These are phyloP conservation scores for Acacia acuminata DNA, from an alignment of 306 rosid genomes.

Conservation along the genomic window DNA sequence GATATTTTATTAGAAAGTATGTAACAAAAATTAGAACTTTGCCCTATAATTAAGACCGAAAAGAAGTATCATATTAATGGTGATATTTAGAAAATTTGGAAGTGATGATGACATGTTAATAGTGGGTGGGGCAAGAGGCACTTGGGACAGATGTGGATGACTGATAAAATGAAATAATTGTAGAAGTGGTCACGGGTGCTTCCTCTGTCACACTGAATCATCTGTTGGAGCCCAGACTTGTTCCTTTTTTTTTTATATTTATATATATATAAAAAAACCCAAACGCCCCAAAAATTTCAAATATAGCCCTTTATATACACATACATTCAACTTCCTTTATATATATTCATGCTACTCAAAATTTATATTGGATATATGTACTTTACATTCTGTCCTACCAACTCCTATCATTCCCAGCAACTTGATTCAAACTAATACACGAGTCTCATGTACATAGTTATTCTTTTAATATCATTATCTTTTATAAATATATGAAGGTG, in stretches of 20 bases:
- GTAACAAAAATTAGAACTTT: no score
- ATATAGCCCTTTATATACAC: neutral
- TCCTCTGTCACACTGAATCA: conserved; percentile 30
- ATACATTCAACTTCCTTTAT: neutral
- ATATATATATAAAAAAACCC: neutral
- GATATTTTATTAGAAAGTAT: no score
- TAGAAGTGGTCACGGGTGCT: conserved; percentile 47
- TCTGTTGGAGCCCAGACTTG: conserved; percentile 22
- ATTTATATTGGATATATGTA: neutral
- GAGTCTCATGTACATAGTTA: neutral
- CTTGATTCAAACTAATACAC: neutral
- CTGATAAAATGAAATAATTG: conserved; percentile 25
- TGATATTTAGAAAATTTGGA: neutral
- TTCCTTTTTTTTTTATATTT: neutral
- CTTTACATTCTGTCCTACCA: neutral
- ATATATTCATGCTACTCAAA: neutral
- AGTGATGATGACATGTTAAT: neutral
- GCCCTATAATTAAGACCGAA: no score
- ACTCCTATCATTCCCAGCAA: neutral
- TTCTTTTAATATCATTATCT: neutral
- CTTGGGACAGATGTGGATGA: neutral
- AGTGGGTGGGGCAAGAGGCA: conserved; percentile 1
- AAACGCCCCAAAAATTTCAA: neutral
- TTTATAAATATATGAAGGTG: neutral
- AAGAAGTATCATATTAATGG: neutral